Evolutionary conservation across 306 rosid genomes (phyloP).

Genomic region (Abrus pulchellus): DNA sequence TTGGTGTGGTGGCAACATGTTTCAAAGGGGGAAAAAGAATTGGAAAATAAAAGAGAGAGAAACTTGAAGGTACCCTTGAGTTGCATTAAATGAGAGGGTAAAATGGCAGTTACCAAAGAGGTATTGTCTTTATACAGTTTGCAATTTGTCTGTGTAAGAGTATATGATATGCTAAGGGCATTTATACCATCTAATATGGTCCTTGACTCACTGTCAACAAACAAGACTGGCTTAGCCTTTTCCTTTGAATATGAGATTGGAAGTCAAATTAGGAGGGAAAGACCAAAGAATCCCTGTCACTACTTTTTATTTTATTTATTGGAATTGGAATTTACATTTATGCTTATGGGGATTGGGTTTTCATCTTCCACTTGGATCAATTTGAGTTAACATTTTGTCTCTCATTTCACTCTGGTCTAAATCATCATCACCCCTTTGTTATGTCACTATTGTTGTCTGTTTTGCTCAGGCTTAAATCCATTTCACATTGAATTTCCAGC

Average conservation of each 20-base stretch:
- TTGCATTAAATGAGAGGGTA: slow-evolving; percentile 56
- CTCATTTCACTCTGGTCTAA: slow-evolving; percentile 36
- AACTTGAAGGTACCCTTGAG: slow-evolving; percentile 35
- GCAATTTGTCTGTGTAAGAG: slow-evolving; percentile 50
- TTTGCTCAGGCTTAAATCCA: slow-evolving; percentile 58
- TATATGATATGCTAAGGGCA: slow-evolving; percentile 39
- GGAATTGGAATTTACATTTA: slow-evolving; percentile 37
- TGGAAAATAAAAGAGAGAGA: not conserved
- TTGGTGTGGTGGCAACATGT: slow-evolving; percentile 41
- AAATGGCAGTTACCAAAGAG: slow-evolving; percentile 37
- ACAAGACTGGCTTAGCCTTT: slow-evolving; percentile 37
- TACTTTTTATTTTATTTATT: not conserved
- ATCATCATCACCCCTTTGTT: slow-evolving; percentile 48
- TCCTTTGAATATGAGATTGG: slow-evolving; percentile 45
- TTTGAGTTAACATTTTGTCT: slow-evolving; percentile 57
- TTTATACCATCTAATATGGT: slow-evolving; percentile 48
- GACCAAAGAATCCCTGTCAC: slow-evolving; percentile 31
- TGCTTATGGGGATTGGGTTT: slow-evolving; percentile 48
- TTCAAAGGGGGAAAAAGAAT: not conserved
- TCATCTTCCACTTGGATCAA: slow-evolving; percentile 40
- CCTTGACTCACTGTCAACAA: slow-evolving; percentile 53
- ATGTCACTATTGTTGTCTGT: slow-evolving; percentile 52
- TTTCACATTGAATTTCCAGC: slow-evolving; percentile 49
- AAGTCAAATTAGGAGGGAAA: slow-evolving; percentile 59
- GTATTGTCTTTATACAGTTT: slow-evolving; percentile 55